A percentile compares a stretch with the other conserved stretches of the same genome.
Evolutionary conservation across 441 rosid genomes (phyloP).

Genomic region (Isatis lusitanica): DNA sequence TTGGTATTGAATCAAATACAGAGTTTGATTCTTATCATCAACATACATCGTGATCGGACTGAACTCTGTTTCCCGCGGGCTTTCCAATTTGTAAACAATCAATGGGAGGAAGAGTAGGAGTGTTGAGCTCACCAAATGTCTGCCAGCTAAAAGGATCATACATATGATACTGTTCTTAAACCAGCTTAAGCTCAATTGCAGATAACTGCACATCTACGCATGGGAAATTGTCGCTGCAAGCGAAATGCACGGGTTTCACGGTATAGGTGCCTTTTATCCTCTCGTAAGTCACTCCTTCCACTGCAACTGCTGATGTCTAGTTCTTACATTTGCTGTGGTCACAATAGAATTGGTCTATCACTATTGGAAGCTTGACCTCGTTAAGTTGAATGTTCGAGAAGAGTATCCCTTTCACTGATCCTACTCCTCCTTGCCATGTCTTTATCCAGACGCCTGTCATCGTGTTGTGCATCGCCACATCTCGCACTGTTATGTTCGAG

Average conservation of each 20-base stretch:
- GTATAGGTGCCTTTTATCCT: slow-evolving; percentile 87
- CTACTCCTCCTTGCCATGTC: slow-evolving; percentile 98
- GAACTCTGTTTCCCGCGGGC: slow-evolving; percentile 62
- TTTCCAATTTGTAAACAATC: slow-evolving; percentile 76
- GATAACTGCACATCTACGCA: slow-evolving; percentile 71
- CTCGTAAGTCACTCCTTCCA: slow-evolving; percentile 84
- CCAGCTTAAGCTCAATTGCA: slow-evolving; percentile 63
- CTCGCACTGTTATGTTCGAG: slow-evolving; percentile 86
- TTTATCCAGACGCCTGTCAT: slow-evolving; percentile 94
- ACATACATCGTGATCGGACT: slow-evolving; percentile 59
- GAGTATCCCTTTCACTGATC: slow-evolving; percentile 74
- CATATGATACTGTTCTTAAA: slow-evolving; percentile 57
- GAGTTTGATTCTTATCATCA: too few relatives aligned
- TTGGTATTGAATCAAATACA: too few relatives aligned
- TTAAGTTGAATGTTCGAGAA: slow-evolving; percentile 94
- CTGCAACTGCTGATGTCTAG: slow-evolving; percentile 84
- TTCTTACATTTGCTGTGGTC: slow-evolving; percentile 75
- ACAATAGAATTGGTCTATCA: slow-evolving; percentile 93
- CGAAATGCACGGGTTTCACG: slow-evolving; percentile 76
- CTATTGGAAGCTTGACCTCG: slow-evolving; percentile 83
- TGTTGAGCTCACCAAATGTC: slow-evolving; percentile 74
- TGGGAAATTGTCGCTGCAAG: slow-evolving; percentile 88
- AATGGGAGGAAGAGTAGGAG: slow-evolving; percentile 78
- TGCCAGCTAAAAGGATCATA: slow-evolving; percentile 85
- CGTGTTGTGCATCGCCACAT: slow-evolving; percentile 78